phyloP scores from a whole-genome alignment of 2,329 filamentous ascomycete species.

The Elsinoe perseae region DNA sequence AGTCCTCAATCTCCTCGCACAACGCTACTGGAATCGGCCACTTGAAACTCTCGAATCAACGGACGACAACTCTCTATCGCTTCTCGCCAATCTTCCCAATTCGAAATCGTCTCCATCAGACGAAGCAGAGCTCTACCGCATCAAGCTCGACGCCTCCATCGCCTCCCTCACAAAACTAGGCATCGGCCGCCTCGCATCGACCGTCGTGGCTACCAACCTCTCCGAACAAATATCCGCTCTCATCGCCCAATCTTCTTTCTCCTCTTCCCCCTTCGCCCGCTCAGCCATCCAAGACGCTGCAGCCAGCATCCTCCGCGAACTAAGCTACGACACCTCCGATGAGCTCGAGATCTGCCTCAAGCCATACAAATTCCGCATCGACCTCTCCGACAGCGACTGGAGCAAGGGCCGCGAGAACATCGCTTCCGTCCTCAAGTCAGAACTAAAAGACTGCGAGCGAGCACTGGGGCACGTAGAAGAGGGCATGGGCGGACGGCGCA shows the following conservation, averaged over 20 bases:
- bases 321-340: slow-evolving; percentile 94
- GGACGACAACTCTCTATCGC: background rate
- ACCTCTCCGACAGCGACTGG: slow-evolving; percentile 90
- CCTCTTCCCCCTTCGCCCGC: slow-evolving; percentile 81
- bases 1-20: slow-evolving; percentile 84
- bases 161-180: slow-evolving; percentile 89
- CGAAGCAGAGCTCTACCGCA: slow-evolving; percentile 74
- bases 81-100: slow-evolving; percentile 67
- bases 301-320: slow-evolving; percentile 80
- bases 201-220: slow-evolving; percentile 79
- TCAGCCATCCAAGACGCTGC: slow-evolving; percentile 90
- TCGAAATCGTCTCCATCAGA: slow-evolving; percentile 57
- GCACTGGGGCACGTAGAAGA: slow-evolving; percentile 71
- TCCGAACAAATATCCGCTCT: slow-evolving; percentile 76
- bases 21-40: slow-evolving; percentile 95
- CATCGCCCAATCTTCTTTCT: slow-evolving; percentile 73
- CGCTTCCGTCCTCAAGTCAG: slow-evolving; percentile 70
- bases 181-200: slow-evolving; percentile 85
- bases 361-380: slow-evolving; percentile 96
- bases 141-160: slow-evolving; percentile 86
- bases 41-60: slow-evolving; percentile 63
- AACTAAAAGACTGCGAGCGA: slow-evolving; percentile 73
- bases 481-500: slow-evolving; percentile 69
- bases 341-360: slow-evolving; percentile 99
- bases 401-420: slow-evolving; percentile 75